phyloP scores from a whole-genome alignment of 768 basidiomycete species.

The Leccinellum luteum region DNA sequence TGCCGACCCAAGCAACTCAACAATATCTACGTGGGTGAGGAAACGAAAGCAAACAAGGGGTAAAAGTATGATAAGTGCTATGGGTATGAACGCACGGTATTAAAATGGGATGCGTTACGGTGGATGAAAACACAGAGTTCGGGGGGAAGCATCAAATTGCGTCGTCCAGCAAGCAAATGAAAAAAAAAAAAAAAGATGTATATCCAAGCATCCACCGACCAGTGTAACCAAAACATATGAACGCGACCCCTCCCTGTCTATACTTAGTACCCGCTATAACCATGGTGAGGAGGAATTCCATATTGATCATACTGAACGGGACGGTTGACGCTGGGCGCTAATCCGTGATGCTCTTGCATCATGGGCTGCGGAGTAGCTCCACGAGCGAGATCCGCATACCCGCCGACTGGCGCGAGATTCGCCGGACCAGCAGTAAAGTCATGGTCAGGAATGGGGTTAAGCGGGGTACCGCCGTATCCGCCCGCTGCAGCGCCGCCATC shows the following conservation, averaged over 20 bases:
- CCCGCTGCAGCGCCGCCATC: conserved; percentile 25
- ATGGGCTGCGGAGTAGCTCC: conserved; percentile 67
- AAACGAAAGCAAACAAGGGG: conserved; percentile 2
- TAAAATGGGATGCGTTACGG: conserved; percentile 1
- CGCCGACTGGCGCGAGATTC: conserved; percentile 64
- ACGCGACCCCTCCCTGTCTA: background rate
- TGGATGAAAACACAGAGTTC: background rate
- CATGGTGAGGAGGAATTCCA: conserved; percentile 61
- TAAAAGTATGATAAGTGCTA: background rate
- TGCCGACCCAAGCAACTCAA: conserved; percentile 9
- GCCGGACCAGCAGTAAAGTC: conserved; percentile 70
- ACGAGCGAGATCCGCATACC: conserved; percentile 80
- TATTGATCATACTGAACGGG: conserved; percentile 50
- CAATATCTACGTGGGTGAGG: conserved; percentile 1
- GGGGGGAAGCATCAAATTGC: conserved; percentile 14
- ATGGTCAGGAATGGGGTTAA: conserved; percentile 61
- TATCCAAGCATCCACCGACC: conserved; percentile 3
- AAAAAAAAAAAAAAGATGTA: conserved; percentile 5
- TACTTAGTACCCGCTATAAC: conserved; percentile 26
- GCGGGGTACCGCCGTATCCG: conserved; percentile 25
- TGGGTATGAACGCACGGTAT: conserved; percentile 24
- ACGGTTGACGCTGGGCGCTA: conserved; percentile 43
- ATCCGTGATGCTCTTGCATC: conserved; percentile 39
- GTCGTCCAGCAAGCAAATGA: conserved; percentile 33
- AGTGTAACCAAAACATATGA: background rate